These are phyloP conservation scores for Excoecaria cochinchinensis DNA, from an alignment of 345 rosid genomes.

Conservation along the genomic window DNA sequence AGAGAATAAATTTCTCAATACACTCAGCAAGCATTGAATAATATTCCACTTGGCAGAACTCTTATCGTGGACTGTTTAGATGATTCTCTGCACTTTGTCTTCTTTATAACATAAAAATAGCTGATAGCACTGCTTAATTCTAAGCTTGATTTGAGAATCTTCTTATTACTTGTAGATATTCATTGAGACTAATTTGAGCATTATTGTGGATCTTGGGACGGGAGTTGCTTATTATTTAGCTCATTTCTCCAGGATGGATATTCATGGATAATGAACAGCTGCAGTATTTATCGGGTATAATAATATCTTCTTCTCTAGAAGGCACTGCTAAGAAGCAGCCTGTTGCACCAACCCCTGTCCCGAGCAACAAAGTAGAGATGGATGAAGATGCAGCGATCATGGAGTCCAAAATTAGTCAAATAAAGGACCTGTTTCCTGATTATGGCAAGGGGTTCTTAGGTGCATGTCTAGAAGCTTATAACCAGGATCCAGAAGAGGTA, in stretches of 20 bases:
- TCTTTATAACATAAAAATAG: not conserved
- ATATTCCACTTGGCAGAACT: not conserved
- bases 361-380: conserved; percentile 37
- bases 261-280: conserved; percentile 73
- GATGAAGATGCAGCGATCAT: conserved; percentile 69
- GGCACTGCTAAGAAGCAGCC: conserved; percentile 35
- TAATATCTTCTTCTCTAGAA: conserved; percentile 34
- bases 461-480: conserved; percentile 89
- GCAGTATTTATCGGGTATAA: conserved; percentile 72
- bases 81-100: not conserved
- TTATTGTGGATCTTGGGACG: not conserved
- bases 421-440: conserved; percentile 90
- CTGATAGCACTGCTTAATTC: not conserved
- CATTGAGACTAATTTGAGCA: not conserved
- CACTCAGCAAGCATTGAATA: not conserved
- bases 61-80: not conserved
- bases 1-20: not conserved
- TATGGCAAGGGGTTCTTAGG: conserved; percentile 76
- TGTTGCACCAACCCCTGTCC: conserved; percentile 28
- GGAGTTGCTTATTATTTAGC: not conserved
- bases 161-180: not conserved
- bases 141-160: not conserved
- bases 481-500: conserved; percentile 88
- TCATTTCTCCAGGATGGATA: conserved; percentile 71
- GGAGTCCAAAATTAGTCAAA: conserved; percentile 85